These are phyloP conservation scores for Petunia axillaris DNA, from an alignment of 257 asterid genomes.

Conservation along the genomic window DNA sequence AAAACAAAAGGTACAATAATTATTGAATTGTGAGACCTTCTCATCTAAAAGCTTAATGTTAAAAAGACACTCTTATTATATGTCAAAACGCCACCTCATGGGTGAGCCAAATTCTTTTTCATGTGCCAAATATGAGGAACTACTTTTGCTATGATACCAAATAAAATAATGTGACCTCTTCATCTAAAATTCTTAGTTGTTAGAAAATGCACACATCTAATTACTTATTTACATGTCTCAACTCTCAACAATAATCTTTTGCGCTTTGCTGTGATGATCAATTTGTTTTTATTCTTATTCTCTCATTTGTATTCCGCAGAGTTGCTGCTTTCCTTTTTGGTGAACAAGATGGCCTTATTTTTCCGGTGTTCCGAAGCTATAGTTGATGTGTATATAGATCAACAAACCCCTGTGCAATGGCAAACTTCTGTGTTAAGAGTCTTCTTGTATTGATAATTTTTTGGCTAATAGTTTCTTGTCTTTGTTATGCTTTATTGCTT, in stretches of 20 bases:
- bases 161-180: not conserved
- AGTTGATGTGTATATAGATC: conserved; percentile 31
- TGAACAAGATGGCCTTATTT: not conserved
- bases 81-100: not conserved
- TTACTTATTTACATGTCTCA: not conserved
- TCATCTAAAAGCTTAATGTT: not conserved
- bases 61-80: not conserved
- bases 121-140: not conserved
- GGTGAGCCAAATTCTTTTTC: not conserved
- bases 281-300: not conserved
- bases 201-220: not conserved
- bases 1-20: conserved; percentile 14
- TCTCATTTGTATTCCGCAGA: conserved; percentile 23
- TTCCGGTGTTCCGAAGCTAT: conserved; percentile 20
- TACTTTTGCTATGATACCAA: not conserved
- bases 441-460: conserved; percentile 1
- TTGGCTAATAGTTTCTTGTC: conserved; percentile 13
- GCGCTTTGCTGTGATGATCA: not conserved
- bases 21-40: not conserved
- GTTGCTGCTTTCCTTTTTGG: conserved; percentile 36
- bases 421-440: not conserved
- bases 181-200: not conserved
- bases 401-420: not conserved
- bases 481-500: conserved; percentile 13
- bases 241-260: not conserved